These are phyloP conservation scores for Lathyrus tuberosus DNA, from an alignment of 306 rosid species.

Conservation along the genomic window DNA sequence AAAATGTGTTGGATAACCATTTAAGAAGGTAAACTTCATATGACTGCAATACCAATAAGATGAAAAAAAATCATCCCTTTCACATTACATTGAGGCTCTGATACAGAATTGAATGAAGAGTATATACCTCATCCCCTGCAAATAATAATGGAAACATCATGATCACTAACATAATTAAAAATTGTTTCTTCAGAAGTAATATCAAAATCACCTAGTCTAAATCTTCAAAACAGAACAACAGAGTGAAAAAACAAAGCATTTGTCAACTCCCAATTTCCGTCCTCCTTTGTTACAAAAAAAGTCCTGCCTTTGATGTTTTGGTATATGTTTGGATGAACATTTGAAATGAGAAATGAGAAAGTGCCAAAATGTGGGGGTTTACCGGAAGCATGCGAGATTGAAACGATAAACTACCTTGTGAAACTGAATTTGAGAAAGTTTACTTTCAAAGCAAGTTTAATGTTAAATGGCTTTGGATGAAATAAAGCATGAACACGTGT, in stretches of 20 bases:
- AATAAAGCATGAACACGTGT: too few relatives aligned
- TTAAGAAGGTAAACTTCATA: constrained; percentile 18
- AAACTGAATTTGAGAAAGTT: background rate
- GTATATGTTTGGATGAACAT: background rate
- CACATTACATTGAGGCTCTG: constrained; percentile 35
- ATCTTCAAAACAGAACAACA: constrained; percentile 7
- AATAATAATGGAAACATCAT: constrained; percentile 37
- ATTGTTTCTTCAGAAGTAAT: constrained; percentile 16
- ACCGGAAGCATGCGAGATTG: too few relatives aligned
- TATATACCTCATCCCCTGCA: constrained; percentile 97
- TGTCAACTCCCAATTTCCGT: constrained; percentile 15
- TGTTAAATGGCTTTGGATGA: background rate
- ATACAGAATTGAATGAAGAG: constrained; percentile 36
- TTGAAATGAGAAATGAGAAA: background rate
- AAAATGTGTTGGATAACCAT: constrained; percentile 21
- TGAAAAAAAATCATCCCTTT: constrained; percentile 24
- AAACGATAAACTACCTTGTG: too few relatives aligned
- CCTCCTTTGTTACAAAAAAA: constrained; percentile 11
- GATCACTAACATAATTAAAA: constrained; percentile 38
- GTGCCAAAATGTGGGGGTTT: too few relatives aligned
- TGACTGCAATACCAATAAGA: constrained; percentile 38
- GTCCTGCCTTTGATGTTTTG: background rate
- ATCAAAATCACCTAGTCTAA: constrained; percentile 16
- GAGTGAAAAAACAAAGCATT: constrained; percentile 12
- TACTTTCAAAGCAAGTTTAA: background rate